Base-by-base conservation (phyloP, 192 early-diverging fungal genomes). In the Diversispora epigaea region DNA sequence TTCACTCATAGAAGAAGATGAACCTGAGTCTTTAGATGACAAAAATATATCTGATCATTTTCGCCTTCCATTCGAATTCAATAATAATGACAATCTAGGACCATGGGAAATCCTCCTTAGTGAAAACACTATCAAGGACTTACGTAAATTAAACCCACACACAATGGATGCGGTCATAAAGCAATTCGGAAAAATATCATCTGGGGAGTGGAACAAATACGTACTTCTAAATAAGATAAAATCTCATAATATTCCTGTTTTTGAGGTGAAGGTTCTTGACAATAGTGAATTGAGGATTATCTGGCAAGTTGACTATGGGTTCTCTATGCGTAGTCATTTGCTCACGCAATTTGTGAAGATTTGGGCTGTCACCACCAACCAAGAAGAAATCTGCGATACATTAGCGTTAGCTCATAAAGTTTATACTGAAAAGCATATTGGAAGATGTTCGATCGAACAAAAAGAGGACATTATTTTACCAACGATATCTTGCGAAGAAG, bases 1-100 rank as follows among this genome's bases (percentile, higher is more conserved):
- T 7, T 64, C 62, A 7, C 41, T 19, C 15, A 39, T 43, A n/a
- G 62, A 44, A 3, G 62, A 44, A 17, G 40, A 44, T 3, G 15
- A 44, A 17, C 12, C 1, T 19, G 41, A 21, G 15, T 14, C 25
- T 39, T 8, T 3, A 39, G 22, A 32, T 60, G 11, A 10, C 3
- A 14, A 4, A 32, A 40, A 14, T 14, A 4, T 9, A 21, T 21
- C 21, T 19, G 21, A 60, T 32, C 41, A n/a, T 64, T 54, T 69
- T 32, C 49, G 19, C 15, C 68, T 69, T 50, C 49, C 68, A 69
- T 69, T 69, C 17, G 68, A 69, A 54, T 69, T 69, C 14, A n/a
- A 69, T 54, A 22, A 55, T 55, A 32, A 22, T 32, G 68, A 69
- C n/a, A 39, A 41, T 1, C 15, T 69, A 17, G 68, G 68, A 0